phyloP scores from a whole-genome alignment of 441 rosid species.

The Oxalis stricta region DNA sequence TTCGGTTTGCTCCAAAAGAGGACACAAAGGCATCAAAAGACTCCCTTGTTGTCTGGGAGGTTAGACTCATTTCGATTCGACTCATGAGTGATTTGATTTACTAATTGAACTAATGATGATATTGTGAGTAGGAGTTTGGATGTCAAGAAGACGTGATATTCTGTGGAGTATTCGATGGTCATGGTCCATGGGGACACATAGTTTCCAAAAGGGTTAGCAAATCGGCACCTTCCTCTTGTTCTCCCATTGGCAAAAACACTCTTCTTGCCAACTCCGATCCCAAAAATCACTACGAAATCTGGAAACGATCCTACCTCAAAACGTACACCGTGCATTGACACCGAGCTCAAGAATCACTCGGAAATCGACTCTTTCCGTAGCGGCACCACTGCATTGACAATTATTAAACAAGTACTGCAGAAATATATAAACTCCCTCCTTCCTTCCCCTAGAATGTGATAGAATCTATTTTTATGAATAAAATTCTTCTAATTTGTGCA shows the following conservation, averaged over 20 bases:
- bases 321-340: constrained; percentile 54
- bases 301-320: constrained; percentile 67
- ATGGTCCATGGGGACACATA: constrained; percentile 87
- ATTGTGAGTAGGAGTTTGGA: constrained; percentile 51
- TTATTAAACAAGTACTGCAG: constrained; percentile 80
- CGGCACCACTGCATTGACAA: constrained; percentile 64
- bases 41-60: constrained; percentile 77
- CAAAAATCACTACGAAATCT: constrained; percentile 33
- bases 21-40: constrained; percentile 81
- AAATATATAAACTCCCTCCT: too few relatives aligned
- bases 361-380: constrained; percentile 55
- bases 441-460: too few relatives aligned
- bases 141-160: constrained; percentile 78
- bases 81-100: background rate
- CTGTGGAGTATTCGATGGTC: constrained; percentile 88
- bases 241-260: constrained; percentile 67
- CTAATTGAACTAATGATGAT: background rate
- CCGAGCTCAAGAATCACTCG: constrained; percentile 48
- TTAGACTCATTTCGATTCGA: constrained; percentile 3
- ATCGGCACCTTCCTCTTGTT: constrained; percentile 51
- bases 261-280: constrained; percentile 28
- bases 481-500: constrained; percentile 15
- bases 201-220: constrained; percentile 50
- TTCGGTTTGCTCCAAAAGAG: constrained; percentile 61
- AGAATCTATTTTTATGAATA: too few relatives aligned